A percentile compares a stretch with the other conserved stretches of the same genome.
phyloP scores from a whole-genome alignment of 306 rosid species.

The Pyrus pyrifolia region DNA sequence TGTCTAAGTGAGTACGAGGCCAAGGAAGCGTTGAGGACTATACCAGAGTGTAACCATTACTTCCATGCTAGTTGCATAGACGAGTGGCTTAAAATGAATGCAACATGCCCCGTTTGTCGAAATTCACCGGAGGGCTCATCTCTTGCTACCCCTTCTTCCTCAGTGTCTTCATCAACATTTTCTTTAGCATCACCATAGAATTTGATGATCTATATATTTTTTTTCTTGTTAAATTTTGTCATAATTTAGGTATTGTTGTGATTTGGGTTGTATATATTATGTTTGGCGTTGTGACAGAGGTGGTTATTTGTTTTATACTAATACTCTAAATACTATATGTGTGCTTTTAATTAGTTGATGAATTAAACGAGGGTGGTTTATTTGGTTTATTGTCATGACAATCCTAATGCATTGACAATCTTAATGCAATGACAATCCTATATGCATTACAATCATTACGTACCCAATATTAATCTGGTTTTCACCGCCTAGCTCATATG shows the following conservation, averaged over 20 bases:
- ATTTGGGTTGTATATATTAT: background rate
- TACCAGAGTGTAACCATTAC: slow-evolving; percentile 62
- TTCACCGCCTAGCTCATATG: background rate
- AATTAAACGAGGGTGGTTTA: background rate
- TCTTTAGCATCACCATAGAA: slow-evolving; percentile 7
- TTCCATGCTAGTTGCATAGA: slow-evolving; percentile 61
- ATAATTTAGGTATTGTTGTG: background rate
- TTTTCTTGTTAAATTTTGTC: background rate
- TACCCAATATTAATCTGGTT: background rate
- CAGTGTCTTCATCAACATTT: slow-evolving; percentile 9
- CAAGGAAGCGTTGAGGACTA: slow-evolving; percentile 50
- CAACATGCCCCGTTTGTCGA: slow-evolving; percentile 68
- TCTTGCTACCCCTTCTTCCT: slow-evolving; percentile 9
- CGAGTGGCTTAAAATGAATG: slow-evolving; percentile 65
- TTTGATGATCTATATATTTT: background rate
- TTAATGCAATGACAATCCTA: no score
- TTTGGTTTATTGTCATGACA: background rate
- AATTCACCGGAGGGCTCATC: slow-evolving; percentile 34
- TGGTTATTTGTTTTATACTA: background rate
- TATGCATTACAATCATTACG: no score
- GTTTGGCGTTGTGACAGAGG: background rate
- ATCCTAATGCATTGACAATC: no score
- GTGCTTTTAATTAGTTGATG: background rate
- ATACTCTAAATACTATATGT: background rate
- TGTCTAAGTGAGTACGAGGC: slow-evolving; percentile 60